phyloP scores from a whole-genome alignment of 2,329 filamentous ascomycete species.

The Ceratocystis huliohia region DNA sequence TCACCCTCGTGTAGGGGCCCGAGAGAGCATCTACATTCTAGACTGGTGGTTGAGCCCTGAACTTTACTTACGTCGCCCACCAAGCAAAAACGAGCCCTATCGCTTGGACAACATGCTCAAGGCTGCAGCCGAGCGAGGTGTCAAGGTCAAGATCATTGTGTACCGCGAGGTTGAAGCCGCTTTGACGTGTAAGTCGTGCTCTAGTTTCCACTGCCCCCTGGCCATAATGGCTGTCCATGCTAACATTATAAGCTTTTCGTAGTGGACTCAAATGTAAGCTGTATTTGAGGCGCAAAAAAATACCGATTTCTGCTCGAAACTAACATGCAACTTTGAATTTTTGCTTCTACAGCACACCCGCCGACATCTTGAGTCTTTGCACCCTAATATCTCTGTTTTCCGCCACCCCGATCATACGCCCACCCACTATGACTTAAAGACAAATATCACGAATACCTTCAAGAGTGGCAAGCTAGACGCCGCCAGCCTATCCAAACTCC shows the following conservation, averaged over 20 bases:
- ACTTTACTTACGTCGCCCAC: conserved; percentile 72
- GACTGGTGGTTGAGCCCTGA: conserved; percentile 89
- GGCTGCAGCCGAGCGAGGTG: conserved; percentile 70
- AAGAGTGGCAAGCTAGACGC: conserved; percentile 35
- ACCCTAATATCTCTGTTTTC: conserved; percentile 78
- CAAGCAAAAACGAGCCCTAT: conserved; percentile 68
- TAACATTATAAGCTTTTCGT: not conserved
- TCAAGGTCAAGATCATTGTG: conserved; percentile 73
- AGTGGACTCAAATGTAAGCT: conserved; percentile 33
- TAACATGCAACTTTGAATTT: not conserved
- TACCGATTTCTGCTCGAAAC: not conserved
- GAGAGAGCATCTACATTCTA: conserved; percentile 69
- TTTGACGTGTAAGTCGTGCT: conserved; percentile 53
- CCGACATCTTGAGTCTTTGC: conserved; percentile 59
- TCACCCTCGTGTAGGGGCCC: conserved; percentile 40
- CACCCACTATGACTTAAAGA: conserved; percentile 53
- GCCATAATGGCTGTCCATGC: not conserved
- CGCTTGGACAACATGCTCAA: conserved; percentile 72
- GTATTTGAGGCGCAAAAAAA: not conserved
- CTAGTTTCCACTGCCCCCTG: conserved; percentile 22
- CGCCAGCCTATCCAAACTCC: conserved; percentile 50
- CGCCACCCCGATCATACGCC: conserved; percentile 80
- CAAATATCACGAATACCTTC: conserved; percentile 54
- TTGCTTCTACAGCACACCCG: conserved; percentile 53
- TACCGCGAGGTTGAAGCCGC: conserved; percentile 85